phyloP scores from a whole-genome alignment of 805 yeast species.

The Metschnikowia baotianmanensis region DNA sequence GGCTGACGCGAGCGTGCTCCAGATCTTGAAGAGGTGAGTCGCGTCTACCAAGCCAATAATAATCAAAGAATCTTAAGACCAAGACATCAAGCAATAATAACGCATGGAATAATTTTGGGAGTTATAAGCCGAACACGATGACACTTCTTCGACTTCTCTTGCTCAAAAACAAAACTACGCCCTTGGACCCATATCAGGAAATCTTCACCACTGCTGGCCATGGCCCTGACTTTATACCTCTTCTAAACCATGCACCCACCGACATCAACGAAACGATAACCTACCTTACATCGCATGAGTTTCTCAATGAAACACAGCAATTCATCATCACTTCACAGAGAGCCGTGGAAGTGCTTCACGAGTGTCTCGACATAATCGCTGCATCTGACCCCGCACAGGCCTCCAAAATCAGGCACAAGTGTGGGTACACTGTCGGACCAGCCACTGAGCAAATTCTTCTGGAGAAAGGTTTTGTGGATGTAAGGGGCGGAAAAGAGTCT shows the following conservation, averaged over 20 bases:
- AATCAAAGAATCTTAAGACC: too few species aligned
- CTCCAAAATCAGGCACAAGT: constrained; percentile 39
- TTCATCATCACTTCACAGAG: constrained; percentile 86
- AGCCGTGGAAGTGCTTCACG: constrained; percentile 77
- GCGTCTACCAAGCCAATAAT: too few species aligned
- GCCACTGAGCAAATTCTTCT: constrained; percentile 65
- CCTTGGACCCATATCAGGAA: constrained; percentile 63
- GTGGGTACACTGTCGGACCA: constrained; percentile 88
- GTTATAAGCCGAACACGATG: not conserved
- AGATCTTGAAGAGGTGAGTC: not conserved
- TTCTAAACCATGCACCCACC: constrained; percentile 62
- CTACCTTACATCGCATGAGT: constrained; percentile 44
- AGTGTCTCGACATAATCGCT: constrained; percentile 34
- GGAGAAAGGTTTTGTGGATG: constrained; percentile 60
- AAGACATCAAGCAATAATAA: too few species aligned
- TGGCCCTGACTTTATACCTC: constrained; percentile 62
- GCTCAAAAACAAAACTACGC: constrained; percentile 69
- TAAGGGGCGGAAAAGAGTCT: constrained; percentile 71
- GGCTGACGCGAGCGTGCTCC: constrained; percentile 2
- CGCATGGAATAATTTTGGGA: not conserved
- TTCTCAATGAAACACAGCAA: constrained; percentile 41
- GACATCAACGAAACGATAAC: constrained; percentile 44
- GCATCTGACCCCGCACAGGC: constrained; percentile 13
- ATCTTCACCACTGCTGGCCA: constrained; percentile 36
- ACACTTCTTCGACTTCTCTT: constrained; percentile 38